phyloP scores from a whole-genome alignment of 176 grass and related monocot genomes.

The Triticum turgidum region DNA sequence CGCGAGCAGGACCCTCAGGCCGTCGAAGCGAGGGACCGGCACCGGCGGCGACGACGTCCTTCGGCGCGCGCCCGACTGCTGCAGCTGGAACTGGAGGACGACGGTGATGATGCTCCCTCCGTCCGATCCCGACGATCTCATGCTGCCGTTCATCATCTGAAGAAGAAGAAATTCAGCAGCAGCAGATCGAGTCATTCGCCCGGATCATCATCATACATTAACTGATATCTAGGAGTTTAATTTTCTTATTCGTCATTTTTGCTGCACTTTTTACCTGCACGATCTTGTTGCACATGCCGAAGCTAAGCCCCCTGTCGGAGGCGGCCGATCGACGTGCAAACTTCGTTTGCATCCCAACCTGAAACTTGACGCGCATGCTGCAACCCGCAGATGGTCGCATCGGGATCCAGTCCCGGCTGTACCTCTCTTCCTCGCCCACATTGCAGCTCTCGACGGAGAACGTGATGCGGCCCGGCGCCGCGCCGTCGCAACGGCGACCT shows the following conservation, averaged over 20 bases:
- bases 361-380: conserved; percentile 31
- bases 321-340: neutral
- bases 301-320: neutral
- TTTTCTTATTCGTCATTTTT: too few species aligned
- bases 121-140: neutral
- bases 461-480: conserved; percentile 1
- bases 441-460: neutral
- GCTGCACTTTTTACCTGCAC: conserved; percentile 38
- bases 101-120: neutral
- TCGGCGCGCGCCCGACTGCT: neutral
- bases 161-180: neutral
- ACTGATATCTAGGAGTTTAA: too few species aligned
- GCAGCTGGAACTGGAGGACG: neutral
- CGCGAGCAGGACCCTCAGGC: conserved; percentile 13
- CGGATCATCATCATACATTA: neutral
- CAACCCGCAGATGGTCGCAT: conserved; percentile 19
- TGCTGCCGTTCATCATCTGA: conserved; percentile 36
- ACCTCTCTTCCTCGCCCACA: conserved; percentile 8
- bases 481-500: neutral
- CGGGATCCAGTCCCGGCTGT: conserved; percentile 7
- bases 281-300: conserved; percentile 49
- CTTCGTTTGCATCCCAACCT: conserved; percentile 27
- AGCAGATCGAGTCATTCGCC: neutral
- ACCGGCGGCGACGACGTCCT: neutral
- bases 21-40: neutral